Evolutionary conservation across 176 grass and related monocot species (phyloP).

Genomic region (Cymbopogon citratus): DNA sequence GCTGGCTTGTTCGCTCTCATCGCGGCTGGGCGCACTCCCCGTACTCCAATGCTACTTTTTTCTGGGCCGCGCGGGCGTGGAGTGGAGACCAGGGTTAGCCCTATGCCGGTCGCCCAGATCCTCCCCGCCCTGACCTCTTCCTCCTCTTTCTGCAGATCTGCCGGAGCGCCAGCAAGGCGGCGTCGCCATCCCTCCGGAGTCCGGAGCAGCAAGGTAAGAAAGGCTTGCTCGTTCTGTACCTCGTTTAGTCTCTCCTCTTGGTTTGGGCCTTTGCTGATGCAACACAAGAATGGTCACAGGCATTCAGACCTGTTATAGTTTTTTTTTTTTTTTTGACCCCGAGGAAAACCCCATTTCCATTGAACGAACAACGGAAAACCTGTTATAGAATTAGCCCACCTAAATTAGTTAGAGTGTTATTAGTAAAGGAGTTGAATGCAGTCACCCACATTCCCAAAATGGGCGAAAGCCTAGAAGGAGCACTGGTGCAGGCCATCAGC

Average conservation of each 20-base stretch:
- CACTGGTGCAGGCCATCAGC: background rate
- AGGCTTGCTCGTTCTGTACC: background rate
- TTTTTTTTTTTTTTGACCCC: too few relatives aligned
- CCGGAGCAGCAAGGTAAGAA: background rate
- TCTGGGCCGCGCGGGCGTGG: background rate
- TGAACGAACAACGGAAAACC: too few relatives aligned
- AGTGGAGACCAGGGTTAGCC: background rate
- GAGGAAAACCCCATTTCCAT: too few relatives aligned
- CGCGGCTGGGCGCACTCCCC: background rate
- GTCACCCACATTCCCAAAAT: background rate
- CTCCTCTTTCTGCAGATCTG: background rate
- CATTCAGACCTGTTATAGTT: too few relatives aligned
- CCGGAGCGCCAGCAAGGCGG: background rate
- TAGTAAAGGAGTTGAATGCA: background rate
- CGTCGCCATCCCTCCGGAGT: background rate
- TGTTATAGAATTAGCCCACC: background rate
- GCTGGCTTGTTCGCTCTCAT: background rate
- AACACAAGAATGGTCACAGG: background rate
- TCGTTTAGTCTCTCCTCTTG: background rate
- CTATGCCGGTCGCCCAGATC: background rate
- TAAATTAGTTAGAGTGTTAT: background rate
- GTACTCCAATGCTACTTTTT: background rate
- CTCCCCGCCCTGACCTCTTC: background rate
- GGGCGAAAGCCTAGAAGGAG: background rate
- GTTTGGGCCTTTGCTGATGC: background rate